Evolutionary conservation across 2,329 filamentous ascomycete species (phyloP), one percentile per base, ranked within the genome.

Genomic region (Xylariales sp.): DNA sequence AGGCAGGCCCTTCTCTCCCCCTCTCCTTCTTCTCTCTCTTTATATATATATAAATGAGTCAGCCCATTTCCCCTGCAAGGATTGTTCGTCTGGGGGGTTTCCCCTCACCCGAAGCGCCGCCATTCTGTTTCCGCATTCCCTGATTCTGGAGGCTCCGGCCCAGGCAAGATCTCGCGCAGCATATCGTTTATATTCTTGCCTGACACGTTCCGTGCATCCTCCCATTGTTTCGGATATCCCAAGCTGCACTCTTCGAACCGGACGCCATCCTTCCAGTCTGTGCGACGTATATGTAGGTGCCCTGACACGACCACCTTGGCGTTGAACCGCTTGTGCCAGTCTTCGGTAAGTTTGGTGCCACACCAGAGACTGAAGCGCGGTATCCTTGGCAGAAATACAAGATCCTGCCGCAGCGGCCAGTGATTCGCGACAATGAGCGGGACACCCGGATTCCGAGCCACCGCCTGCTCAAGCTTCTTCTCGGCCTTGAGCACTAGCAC

Each of bases 341-440:
- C 76, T 46, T 75, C 72, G 14, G 79, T 81, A 49, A 71, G 67
- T 67, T 72, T 77, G 5, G 78, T 80, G n/a, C 79, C 79, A 72
- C 79, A 80, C 79, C 79, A 81, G 23, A 80, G 71, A 39, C 73
- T 77, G 72, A 81, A 81, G n/a, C 79, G 72, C 39, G 79, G 79
- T 54, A 79, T 75, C 5, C 71, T 64, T 10, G 77, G 78, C 58
- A 81, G 78, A 54, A 65, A 74, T 0, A 81, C 74, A 32, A 81
- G 73, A 62, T 80, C 78, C 69, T 80, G 75, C 36, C 77, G 75
- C 65, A 81, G 72, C 48, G 78, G 79, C 79, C 79, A 81, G 71
- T 81, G 79, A 67, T 81, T 81, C 45, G 72, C 73, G 57, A 81
- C 74, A 50, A 81, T 65, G 9, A 80, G 67, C 12, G 75, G 76